Evolutionary conservation across 331 rosid genomes (phyloP).

Genomic region (Quercus lobata): DNA sequence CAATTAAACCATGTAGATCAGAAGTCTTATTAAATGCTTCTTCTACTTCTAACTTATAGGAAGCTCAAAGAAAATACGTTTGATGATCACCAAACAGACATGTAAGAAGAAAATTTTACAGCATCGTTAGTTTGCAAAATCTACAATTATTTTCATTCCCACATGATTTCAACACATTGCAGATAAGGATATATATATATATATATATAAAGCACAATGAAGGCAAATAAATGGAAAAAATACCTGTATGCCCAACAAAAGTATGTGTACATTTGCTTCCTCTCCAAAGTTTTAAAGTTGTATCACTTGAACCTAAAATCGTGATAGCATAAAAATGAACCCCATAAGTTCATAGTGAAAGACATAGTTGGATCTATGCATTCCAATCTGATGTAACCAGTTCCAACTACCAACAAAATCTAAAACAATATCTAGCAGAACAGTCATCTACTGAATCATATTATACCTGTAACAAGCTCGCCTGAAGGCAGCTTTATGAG

Average conservation of each 20-base stretch:
- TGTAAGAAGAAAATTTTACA: neutral
- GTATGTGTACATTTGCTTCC: slow-evolving; percentile 79
- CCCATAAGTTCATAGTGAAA: slow-evolving; percentile 16
- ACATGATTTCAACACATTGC: neutral
- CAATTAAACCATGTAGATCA: neutral
- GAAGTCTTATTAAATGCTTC: neutral
- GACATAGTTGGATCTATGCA: neutral
- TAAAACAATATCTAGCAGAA: neutral
- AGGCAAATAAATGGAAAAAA: slow-evolving; percentile 1
- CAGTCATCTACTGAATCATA: neutral
- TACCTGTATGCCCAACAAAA: slow-evolving; percentile 87
- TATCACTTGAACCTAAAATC: slow-evolving; percentile 77
- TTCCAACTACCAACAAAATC: neutral
- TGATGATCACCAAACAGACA: too few relatives aligned
- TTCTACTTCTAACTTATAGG: neutral
- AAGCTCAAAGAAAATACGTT: neutral
- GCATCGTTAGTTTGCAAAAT: neutral
- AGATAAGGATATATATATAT: neutral
- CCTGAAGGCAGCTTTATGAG: slow-evolving; percentile 84
- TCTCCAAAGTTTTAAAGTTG: slow-evolving; percentile 85
- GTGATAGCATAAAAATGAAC: slow-evolving; percentile 14
- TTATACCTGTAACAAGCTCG: slow-evolving; percentile 77
- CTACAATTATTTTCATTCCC: neutral
- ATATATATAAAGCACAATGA: neutral
- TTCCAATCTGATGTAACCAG: neutral